Conservation (phyloP, 1,139 yeast genomes). For the Geotrichum siamense region DNA sequence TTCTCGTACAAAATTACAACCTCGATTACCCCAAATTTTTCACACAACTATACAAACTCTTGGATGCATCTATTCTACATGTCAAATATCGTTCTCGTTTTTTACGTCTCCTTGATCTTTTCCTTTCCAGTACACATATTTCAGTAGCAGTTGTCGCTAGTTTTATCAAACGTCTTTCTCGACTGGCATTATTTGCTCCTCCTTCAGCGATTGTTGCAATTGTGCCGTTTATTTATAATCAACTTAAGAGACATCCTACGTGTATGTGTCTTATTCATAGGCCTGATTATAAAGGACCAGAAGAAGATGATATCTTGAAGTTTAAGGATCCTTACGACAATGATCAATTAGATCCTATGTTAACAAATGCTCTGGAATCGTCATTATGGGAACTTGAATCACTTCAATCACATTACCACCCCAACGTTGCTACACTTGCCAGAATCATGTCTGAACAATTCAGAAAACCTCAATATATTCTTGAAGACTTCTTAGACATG, state of each 20-base stretch:
- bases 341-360: conserved; percentile 61
- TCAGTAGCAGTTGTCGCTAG: conserved; percentile 82
- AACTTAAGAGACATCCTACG: conserved; percentile 83
- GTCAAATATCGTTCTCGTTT: conserved; percentile 81
- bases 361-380: conserved; percentile 72
- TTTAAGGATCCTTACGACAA: conserved; percentile 63
- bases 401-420: conserved; percentile 83
- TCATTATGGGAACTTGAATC: conserved; percentile 91
- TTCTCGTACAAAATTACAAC: conserved; percentile 71
- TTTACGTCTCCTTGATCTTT: conserved; percentile 77
- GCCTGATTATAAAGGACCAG: conserved; percentile 31
- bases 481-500: conserved; percentile 95
- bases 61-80: conserved; percentile 65
- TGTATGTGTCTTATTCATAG: conserved; percentile 87
- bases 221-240: conserved; percentile 85
- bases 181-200: conserved; percentile 70
- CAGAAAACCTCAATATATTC: conserved; percentile 72
- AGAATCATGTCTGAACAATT: conserved; percentile 85
- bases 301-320: conserved; percentile 18
- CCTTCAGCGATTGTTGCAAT: conserved; percentile 85
- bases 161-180: conserved; percentile 73
- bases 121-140: conserved; percentile 80
- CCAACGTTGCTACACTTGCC: conserved; percentile 89
- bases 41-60: conserved; percentile 68
- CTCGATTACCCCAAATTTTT: conserved; percentile 91